Percentiles rank a stretch among this genome's conserved stretches.
Evolutionary conservation across 2,329 filamentous ascomycete genomes (phyloP).

Genomic region (Meredithiella fracta): DNA sequence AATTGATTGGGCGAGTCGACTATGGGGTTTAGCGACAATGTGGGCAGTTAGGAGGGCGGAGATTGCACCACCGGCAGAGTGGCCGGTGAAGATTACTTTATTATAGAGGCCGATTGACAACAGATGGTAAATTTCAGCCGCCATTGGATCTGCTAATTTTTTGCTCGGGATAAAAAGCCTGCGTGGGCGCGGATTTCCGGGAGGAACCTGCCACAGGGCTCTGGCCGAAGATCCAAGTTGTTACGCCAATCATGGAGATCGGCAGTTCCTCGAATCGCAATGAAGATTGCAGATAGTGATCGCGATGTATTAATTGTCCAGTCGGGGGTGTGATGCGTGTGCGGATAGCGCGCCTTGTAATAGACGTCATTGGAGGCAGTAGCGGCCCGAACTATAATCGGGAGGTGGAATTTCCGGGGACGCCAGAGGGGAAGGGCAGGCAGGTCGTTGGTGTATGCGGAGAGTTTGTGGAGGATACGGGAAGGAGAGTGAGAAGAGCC

Average conservation of each 20-base stretch:
- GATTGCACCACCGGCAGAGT: conserved; percentile 73
- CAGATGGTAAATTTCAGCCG: conserved; percentile 49
- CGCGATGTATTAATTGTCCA: not conserved
- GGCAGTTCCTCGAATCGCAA: conserved; percentile 67
- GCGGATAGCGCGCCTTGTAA: too few species aligned
- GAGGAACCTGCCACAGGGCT: conserved; percentile 50
- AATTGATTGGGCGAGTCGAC: not conserved
- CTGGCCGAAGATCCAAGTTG: conserved; percentile 56
- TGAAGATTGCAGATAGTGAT: conserved; percentile 54
- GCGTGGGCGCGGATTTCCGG: conserved; percentile 60
- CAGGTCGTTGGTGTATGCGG: too few species aligned
- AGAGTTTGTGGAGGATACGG: too few species aligned
- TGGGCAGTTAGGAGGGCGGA: conserved; percentile 66
- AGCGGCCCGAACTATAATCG: too few species aligned
- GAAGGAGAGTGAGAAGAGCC: too few species aligned
- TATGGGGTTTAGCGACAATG: conserved; percentile 44
- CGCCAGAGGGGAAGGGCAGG: too few species aligned
- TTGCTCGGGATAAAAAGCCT: conserved; percentile 64
- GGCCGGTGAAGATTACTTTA: conserved; percentile 70
- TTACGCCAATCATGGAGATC: conserved; percentile 77
- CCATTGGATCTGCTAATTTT: conserved; percentile 59
- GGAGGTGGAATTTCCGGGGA: too few species aligned
- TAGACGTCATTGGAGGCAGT: too few species aligned
- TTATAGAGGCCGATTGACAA: conserved; percentile 28
- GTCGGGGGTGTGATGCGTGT: too few species aligned